These are phyloP conservation scores for Oenanthe javanica DNA, from an alignment of 140 eudicot species.

Conservation along the genomic window DNA sequence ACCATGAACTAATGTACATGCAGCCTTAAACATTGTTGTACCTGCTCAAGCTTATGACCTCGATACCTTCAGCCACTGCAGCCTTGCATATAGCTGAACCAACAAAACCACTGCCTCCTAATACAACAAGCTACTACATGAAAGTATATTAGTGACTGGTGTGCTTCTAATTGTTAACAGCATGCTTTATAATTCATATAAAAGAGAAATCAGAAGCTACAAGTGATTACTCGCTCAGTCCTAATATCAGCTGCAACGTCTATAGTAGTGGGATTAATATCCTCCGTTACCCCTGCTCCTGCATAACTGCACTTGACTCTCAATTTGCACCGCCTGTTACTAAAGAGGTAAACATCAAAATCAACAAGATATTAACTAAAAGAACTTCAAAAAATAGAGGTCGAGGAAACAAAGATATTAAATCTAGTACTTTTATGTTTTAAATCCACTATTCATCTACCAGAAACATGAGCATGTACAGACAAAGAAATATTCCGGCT, in stretches of 20 bases:
- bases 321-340: slow-evolving; percentile 37
- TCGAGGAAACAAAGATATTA: not conserved
- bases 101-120: slow-evolving; percentile 98
- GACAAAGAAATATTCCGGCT: not conserved
- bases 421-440: not conserved
- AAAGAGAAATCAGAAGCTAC: slow-evolving; percentile 1
- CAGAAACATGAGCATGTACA: not conserved
- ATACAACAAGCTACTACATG: slow-evolving; percentile 64
- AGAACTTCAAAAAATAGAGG: not conserved
- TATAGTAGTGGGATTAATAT: slow-evolving; percentile 51
- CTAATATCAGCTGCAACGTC: slow-evolving; percentile 82
- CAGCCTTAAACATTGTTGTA: slow-evolving; percentile 17
- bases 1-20: not conserved
- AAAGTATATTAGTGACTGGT: slow-evolving; percentile 1
- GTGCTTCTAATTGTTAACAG: slow-evolving; percentile 2
- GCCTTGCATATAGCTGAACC: slow-evolving; percentile 99
- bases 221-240: slow-evolving; percentile 63
- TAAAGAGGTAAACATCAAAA: not conserved
- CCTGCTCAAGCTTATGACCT: slow-evolving; percentile 96
- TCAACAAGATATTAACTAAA: not conserved
- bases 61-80: slow-evolving; percentile 86
- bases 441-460: not conserved
- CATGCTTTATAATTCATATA: not conserved
- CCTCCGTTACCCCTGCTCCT: slow-evolving; percentile 37
- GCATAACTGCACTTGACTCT: slow-evolving; percentile 66